Evolutionary conservation across 2,329 filamentous ascomycete species (phyloP), one percentile per base, ranked within the genome.

Genomic region (Claviceps capensis): DNA sequence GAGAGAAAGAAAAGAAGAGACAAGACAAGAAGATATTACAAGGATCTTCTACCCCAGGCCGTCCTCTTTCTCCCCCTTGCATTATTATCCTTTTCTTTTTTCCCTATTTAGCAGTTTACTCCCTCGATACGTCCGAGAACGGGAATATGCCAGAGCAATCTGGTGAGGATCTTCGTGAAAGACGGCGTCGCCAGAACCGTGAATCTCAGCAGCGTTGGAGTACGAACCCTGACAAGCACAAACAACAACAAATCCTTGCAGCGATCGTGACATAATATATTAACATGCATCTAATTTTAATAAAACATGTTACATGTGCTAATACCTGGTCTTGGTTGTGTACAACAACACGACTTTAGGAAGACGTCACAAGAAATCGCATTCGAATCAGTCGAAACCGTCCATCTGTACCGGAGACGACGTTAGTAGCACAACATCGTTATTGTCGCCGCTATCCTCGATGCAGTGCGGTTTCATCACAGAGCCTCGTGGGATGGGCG

Each of bases 101-200:
- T 46, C 13, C 22, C 22, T 30, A n/a, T 16, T 23, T 26, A 16
- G 22, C 7, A 23, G 5, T 41, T 41, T 5, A 43, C 41, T 22
- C 6, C 22, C n/a, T 6, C 23, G 16, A 23, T n/a, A 40, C 38
- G 14, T 45, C 22, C 23, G 43, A 45, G 11, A 22, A 30, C 26
- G 26, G 43, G 14, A 45, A 45, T 30, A 48, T 76, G 47, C 36
- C 47, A 41, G 37, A 48, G 36, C 19, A 48, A 30, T 26, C 19
- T 75, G 22, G 36, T 5, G 9, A 26, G 36, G 36, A 48, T 38
- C 19, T 40, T 41, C 47, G 36, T 14, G 47, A 48, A 37, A 36
- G 26, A 26, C 23, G 16, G 11, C 36, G 26, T n/a, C 42, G 23
- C 19, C 47, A 38, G 54, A 48, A 48, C 19, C 47, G 47, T 23